Conservation (phyloP, 2,329 filamentous ascomycete genomes). For the Aspergillus niger region DNA sequence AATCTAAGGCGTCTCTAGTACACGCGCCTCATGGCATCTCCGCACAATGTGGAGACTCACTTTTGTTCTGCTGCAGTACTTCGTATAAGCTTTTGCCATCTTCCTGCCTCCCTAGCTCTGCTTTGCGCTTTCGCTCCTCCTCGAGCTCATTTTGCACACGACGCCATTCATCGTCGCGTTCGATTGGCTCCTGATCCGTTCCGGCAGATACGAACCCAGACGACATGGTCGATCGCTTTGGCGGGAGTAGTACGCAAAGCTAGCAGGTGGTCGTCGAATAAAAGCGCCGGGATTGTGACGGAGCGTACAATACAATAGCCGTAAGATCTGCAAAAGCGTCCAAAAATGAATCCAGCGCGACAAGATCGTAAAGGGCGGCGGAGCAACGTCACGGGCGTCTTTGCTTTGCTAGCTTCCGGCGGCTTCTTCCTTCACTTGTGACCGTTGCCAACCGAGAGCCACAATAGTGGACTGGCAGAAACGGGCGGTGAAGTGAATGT, state of each 20-base stretch:
- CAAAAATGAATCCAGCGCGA: not conserved
- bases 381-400: not conserved
- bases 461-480: constrained; percentile 14
- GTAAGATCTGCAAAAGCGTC: too few species aligned
- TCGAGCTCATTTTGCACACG: constrained; percentile 49
- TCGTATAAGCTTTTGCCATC: constrained; percentile 53
- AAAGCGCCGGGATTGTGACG: not conserved
- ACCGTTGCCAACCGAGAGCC: constrained; percentile 8
- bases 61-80: constrained; percentile 53
- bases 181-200: constrained; percentile 42
- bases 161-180: constrained; percentile 48
- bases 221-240: constrained; percentile 38
- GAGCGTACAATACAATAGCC: not conserved
- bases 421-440: not conserved
- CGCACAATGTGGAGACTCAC: constrained; percentile 35
- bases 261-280: not conserved
- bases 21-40: not conserved
- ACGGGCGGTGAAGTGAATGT: not conserved
- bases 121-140: constrained; percentile 48
- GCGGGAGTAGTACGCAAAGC: not conserved
- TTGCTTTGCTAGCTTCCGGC: not conserved
- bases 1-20: constrained; percentile 28
- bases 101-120: constrained; percentile 55
- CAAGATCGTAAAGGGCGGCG: not conserved
- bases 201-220: constrained; percentile 50